These are phyloP conservation scores for Eurotiales sp. DNA, from an alignment of 2,329 filamentous ascomycete genomes.

Conservation along the genomic window DNA sequence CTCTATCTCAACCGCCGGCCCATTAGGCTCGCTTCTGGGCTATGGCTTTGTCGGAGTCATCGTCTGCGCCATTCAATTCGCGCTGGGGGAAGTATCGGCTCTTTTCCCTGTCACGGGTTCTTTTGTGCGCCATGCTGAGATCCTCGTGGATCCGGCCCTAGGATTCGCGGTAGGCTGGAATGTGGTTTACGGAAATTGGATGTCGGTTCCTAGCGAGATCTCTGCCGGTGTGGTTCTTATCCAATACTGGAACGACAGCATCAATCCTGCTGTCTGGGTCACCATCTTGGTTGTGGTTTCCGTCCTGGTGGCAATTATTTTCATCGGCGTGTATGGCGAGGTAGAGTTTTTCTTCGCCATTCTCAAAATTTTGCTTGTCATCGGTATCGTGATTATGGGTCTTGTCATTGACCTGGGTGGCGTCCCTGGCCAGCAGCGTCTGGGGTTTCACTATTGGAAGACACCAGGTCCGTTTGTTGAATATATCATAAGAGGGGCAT, in stretches of 20 bases:
- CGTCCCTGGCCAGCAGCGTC: constrained; percentile 63
- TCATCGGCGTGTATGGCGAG: constrained; percentile 70
- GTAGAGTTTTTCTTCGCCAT: constrained; percentile 74
- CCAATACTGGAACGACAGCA: constrained; percentile 40
- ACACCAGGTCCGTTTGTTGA: constrained; percentile 65
- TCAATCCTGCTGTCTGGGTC: constrained; percentile 60
- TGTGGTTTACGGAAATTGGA: constrained; percentile 41
- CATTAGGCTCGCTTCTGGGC: constrained; percentile 50
- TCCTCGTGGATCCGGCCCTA: constrained; percentile 54
- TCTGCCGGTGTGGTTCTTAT: constrained; percentile 47
- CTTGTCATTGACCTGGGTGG: constrained; percentile 69
- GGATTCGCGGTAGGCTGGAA: constrained; percentile 47
- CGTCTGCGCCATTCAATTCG: constrained; percentile 50
- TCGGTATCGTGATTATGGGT: constrained; percentile 72
- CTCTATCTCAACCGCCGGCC: constrained; percentile 50
- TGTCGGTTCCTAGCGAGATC: constrained; percentile 45
- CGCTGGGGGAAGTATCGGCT: constrained; percentile 56
- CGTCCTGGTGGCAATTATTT: constrained; percentile 65
- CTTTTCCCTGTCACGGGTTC: constrained; percentile 52
- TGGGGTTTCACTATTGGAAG: constrained; percentile 71
- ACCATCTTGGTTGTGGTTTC: constrained; percentile 73
- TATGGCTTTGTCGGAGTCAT: constrained; percentile 50
- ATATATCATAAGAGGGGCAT: constrained; percentile 52
- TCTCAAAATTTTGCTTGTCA: constrained; percentile 71
- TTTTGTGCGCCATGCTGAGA: constrained; percentile 54